Base-by-base conservation (phyloP, 2,329 filamentous ascomycete species). In the Hypoxylon sp. region DNA sequence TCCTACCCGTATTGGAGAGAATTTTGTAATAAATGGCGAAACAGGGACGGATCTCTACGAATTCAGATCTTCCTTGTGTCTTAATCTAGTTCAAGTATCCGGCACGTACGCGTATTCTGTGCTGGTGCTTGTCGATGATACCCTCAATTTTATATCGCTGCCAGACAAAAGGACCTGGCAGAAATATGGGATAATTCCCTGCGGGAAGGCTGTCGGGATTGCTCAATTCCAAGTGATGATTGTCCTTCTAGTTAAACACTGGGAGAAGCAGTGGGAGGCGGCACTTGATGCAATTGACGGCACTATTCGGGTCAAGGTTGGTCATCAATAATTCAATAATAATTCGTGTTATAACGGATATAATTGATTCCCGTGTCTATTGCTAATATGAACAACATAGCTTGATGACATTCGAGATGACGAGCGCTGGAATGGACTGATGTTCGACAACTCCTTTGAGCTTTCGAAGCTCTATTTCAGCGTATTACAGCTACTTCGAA, bases 341-440 rank as follows among this genome's bases (percentile, higher is more conserved):
- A 4, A 13, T 10, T 37, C 33, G 4, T 22, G 19, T 22, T 22
- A 22, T 22, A 22, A 37, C 11, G 11, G 33, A 13, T 11, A 14
- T 37, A 4, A 37, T 19, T 11, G 17, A 8, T 46, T 46, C 19
- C 19, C 8, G 5, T 46, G 19, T 22, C 42, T 8, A 46, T 8
- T 19, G 11, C 6, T 46, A 46, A 19, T 46, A 46, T 11, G n/a
- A 46, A 19, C 6, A 8, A 46, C 5, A 22, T 22, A 46, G 42
- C 42, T 46, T 10, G 19, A 46, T 46, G 42, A 46, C 13, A 46
- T 22, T 46, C 42, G n/a, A 8, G 42, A 46, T 11, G 19, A 19
- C 9, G 42, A 19, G n/a, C n/a, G n/a, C n/a, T 46, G n/a, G 42
- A 22, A 46, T 46, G 42, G 42, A 46, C n/a, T 46, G 5, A 46